These are phyloP conservation scores for Gliomastix tumulicola DNA, from an alignment of 2,329 filamentous ascomycete genomes.

Conservation along the genomic window DNA sequence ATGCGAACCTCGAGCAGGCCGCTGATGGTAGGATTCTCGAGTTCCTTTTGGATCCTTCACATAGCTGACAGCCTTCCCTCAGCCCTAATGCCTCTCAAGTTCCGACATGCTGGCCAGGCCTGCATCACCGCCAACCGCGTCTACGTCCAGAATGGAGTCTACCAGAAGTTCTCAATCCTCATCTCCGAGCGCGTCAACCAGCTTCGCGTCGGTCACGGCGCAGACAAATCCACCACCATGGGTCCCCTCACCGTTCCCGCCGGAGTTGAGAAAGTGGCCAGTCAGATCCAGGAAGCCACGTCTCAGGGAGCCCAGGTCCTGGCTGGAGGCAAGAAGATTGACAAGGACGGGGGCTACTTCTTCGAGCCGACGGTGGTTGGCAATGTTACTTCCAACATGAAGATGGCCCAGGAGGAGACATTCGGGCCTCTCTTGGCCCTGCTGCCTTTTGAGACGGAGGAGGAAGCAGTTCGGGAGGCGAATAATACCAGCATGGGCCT, in stretches of 20 bases:
- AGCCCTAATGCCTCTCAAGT: slow-evolving; percentile 41
- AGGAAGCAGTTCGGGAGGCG: slow-evolving; percentile 60
- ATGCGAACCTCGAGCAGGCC: slow-evolving; percentile 56
- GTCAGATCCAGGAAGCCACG: slow-evolving; percentile 53
- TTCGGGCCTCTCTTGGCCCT: slow-evolving; percentile 66
- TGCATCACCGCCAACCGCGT: slow-evolving; percentile 47
- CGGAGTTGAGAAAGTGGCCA: slow-evolving; percentile 30
- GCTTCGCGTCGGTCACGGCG: slow-evolving; percentile 42
- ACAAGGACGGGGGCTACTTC: slow-evolving; percentile 55
- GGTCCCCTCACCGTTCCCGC: slow-evolving; percentile 55
- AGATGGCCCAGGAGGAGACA: slow-evolving; percentile 60
- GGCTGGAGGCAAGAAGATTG: slow-evolving; percentile 44
- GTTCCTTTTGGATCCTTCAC: too few species aligned
- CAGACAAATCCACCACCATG: slow-evolving; percentile 50
- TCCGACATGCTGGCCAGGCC: slow-evolving; percentile 46
- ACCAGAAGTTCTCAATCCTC: slow-evolving; percentile 4
- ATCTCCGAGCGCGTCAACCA: slow-evolving; percentile 2
- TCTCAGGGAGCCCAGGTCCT: slow-evolving; percentile 56
- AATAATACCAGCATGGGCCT: slow-evolving; percentile 63
- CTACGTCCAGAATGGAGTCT: slow-evolving; percentile 37
- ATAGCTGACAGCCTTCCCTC: slow-evolving; percentile 60
- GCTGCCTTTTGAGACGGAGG: slow-evolving; percentile 62
- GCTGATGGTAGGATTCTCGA: too few species aligned
- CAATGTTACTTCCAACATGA: slow-evolving; percentile 60
- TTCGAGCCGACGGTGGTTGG: slow-evolving; percentile 63